Evolutionary conservation across 225 moss, liverwort and hornwort species (phyloP).

Genomic region (Straminergon stramineum): DNA sequence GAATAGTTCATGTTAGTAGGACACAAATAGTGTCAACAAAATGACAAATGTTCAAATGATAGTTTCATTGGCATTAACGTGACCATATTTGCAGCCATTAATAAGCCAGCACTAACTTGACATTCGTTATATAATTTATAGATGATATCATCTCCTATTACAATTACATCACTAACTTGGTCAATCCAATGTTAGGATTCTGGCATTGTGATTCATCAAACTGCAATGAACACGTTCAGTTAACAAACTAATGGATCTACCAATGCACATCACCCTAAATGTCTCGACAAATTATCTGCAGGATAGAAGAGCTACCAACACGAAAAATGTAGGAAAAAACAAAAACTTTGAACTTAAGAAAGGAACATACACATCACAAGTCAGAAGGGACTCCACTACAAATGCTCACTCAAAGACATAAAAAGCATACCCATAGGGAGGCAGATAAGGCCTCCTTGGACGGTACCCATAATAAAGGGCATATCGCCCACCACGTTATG

Average conservation of each 20-base stretch:
- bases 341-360: conserved; percentile 41
- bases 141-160: not conserved
- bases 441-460: conserved; percentile 85
- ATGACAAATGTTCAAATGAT: not conserved
- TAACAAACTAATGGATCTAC: not conserved
- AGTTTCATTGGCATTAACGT: not conserved
- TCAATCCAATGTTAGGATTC: not conserved
- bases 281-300: not conserved
- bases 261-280: not conserved
- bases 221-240: not conserved
- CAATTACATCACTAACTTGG: not conserved
- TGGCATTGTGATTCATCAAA: not conserved
- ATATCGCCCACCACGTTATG: conserved; percentile 63
- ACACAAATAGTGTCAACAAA: not conserved
- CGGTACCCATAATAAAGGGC: conserved; percentile 77
- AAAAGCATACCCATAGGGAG: conserved; percentile 78
- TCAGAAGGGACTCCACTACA: conserved; percentile 65
- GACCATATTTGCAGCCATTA: not conserved
- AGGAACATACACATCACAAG: conserved; percentile 69
- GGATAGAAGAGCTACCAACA: not conserved
- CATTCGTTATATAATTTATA: not conserved
- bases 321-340: not conserved
- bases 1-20: not conserved
- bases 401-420: conserved; percentile 77
- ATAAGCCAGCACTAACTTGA: not conserved